Percentiles rank a stretch among this genome's conserved stretches.
phyloP scores from a whole-genome alignment of 495 filamentous ascomycete species.

The Daldinia grandis region DNA sequence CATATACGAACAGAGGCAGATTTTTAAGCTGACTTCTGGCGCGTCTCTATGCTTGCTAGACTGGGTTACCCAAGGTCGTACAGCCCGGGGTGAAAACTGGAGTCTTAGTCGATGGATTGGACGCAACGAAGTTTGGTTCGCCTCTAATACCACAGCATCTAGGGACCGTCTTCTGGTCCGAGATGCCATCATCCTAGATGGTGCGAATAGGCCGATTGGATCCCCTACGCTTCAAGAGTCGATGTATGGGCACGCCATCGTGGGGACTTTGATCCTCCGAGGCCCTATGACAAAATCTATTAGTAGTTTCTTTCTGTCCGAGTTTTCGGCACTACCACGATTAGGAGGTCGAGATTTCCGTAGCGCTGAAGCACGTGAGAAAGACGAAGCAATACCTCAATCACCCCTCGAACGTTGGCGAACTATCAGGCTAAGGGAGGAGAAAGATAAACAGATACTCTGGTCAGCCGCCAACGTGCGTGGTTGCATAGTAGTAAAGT shows the following conservation, averaged over 20 bases:
- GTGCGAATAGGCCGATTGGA: constrained; percentile 46
- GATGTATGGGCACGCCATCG: constrained; percentile 72
- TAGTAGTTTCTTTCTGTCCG: constrained; percentile 73
- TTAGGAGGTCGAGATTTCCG: constrained; percentile 86
- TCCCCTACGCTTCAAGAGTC: constrained; percentile 55
- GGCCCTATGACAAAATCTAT: constrained; percentile 74
- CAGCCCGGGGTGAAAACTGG: constrained; percentile 90
- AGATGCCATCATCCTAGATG: constrained; percentile 81
- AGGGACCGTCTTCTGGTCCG: constrained; percentile 74
- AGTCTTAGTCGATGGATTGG: constrained; percentile 77
- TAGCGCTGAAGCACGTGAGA: constrained; percentile 50
- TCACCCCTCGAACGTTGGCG: constrained; percentile 56
- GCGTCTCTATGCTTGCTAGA: constrained; percentile 82
- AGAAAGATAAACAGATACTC: constrained; percentile 67
- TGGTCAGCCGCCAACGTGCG: constrained; percentile 89
- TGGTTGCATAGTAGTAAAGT: constrained; percentile 89
- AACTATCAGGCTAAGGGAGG: constrained; percentile 55
- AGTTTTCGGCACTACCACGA: constrained; percentile 78
- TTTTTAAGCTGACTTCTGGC: constrained; percentile 69
- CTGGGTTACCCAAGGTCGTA: constrained; percentile 91
- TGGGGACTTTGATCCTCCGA: constrained; percentile 84
- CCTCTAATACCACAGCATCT: constrained; percentile 13
- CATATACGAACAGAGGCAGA: constrained; percentile 82
- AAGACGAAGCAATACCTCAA: constrained; percentile 50
- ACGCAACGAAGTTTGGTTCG: constrained; percentile 84